These are phyloP conservation scores for Verticillium nubilum DNA, from an alignment of 2,329 filamentous ascomycete genomes.

Conservation along the genomic window DNA sequence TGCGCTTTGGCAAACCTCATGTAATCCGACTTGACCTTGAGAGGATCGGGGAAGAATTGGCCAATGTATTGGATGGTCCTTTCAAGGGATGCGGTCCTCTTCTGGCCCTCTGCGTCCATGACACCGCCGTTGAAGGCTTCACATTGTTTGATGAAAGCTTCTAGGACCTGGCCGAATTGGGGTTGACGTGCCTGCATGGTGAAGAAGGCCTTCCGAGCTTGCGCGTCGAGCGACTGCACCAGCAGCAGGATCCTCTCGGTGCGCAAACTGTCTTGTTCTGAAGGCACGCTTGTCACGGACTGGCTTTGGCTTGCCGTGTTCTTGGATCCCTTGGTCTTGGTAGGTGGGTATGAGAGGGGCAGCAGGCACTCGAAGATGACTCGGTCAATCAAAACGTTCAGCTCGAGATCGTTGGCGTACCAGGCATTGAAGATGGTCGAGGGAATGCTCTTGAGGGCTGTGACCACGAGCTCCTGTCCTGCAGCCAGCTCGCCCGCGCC, in stretches of 20 bases:
- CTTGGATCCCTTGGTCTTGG: slow-evolving; percentile 56
- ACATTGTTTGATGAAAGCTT: slow-evolving; percentile 75
- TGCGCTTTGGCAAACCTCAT: slow-evolving; percentile 88
- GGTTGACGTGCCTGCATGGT: slow-evolving; percentile 76
- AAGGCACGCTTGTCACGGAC: slow-evolving; percentile 34
- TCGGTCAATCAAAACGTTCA: slow-evolving; percentile 78
- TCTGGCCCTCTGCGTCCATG: slow-evolving; percentile 64
- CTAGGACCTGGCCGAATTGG: slow-evolving; percentile 66
- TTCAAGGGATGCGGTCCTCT: slow-evolving; percentile 64
- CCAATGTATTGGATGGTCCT: slow-evolving; percentile 69
- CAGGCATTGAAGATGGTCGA: slow-evolving; percentile 80
- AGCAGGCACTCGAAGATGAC: slow-evolving; percentile 83
- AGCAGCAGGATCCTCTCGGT: slow-evolving; percentile 80
- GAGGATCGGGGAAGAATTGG: slow-evolving; percentile 69
- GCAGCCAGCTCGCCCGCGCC: slow-evolving; percentile 80
- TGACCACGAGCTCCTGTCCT: slow-evolving; percentile 69
- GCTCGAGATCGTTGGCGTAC: slow-evolving; percentile 83
- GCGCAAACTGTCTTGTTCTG: slow-evolving; percentile 70
- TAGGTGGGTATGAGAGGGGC: slow-evolving; percentile 78
- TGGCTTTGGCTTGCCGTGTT: slow-evolving; percentile 42
- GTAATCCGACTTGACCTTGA: slow-evolving; percentile 69
- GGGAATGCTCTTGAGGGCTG: slow-evolving; percentile 76
- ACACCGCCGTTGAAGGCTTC: slow-evolving; percentile 88
- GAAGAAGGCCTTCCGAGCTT: slow-evolving; percentile 83
- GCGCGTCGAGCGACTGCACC: slow-evolving; percentile 69